phyloP scores from a whole-genome alignment of 345 rosid species.

The Populus deltoides region DNA sequence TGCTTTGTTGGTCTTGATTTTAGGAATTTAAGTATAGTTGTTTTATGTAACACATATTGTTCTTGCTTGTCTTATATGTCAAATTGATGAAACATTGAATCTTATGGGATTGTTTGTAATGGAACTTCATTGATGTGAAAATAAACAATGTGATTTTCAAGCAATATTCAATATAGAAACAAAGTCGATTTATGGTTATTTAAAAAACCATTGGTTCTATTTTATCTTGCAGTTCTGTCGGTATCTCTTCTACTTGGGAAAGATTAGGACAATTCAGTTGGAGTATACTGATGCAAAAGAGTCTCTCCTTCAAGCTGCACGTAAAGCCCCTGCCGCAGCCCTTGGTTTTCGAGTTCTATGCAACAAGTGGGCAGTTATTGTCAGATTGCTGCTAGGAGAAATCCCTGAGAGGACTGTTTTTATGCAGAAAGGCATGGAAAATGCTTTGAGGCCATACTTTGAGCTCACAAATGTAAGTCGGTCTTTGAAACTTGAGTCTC shows the following conservation, averaged over 20 bases:
- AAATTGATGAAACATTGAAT: constrained; percentile 1
- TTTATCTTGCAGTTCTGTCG: constrained; percentile 66
- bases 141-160: neutral
- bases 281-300: constrained; percentile 93
- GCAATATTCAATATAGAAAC: neutral
- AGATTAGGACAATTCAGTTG: constrained; percentile 78
- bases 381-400: constrained; percentile 74
- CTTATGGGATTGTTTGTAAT: neutral
- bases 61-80: neutral
- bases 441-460: constrained; percentile 73
- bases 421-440: constrained; percentile 89
- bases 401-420: constrained; percentile 81
- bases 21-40: neutral
- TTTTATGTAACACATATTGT: neutral
- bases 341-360: constrained; percentile 71
- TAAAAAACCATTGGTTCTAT: neutral
- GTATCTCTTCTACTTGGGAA: constrained; percentile 81
- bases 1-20: neutral
- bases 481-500: neutral
- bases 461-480: constrained; percentile 83
- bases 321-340: constrained; percentile 83
- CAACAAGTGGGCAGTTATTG: constrained; percentile 81
- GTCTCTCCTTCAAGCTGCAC: constrained; percentile 81
- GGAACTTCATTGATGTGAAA: neutral
- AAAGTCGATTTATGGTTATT: neutral